Conservation (phyloP, 768 basidiomycete species). For the Russula foetens region DNA sequence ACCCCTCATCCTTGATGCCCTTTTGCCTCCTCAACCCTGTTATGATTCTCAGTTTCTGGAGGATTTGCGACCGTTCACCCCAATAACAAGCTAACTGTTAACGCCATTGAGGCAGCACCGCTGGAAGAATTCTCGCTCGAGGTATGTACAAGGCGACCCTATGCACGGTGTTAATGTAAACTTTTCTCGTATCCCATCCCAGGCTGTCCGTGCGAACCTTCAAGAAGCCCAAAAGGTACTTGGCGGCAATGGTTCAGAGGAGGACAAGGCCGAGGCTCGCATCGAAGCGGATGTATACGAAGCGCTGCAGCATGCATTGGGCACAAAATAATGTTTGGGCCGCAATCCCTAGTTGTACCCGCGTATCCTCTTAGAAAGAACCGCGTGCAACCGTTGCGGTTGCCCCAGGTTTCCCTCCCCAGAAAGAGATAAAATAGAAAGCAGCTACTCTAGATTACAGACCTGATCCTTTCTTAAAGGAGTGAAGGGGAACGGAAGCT, state of each 20-base stretch:
- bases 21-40: background rate
- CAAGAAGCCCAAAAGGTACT: slow-evolving; percentile 81
- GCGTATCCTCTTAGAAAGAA: background rate
- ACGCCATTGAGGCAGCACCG: slow-evolving; percentile 93
- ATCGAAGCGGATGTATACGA: slow-evolving; percentile 97
- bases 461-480: background rate
- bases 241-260: slow-evolving; percentile 79
- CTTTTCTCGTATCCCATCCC: background rate
- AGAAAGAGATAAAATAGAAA: background rate
- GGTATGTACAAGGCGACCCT: slow-evolving; percentile 39
- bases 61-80: slow-evolving; percentile 98
- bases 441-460: background rate
- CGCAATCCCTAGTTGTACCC: background rate
- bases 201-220: slow-evolving; percentile 88
- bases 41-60: slow-evolving; percentile 59
- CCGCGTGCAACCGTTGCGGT: background rate
- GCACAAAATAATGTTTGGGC: slow-evolving; percentile 33
- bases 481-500: too few relatives aligned
- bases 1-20: background rate
- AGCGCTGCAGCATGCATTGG: slow-evolving; percentile 81
- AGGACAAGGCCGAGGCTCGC: slow-evolving; percentile 87
- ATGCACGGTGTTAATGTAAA: background rate
- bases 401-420: background rate
- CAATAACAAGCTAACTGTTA: slow-evolving; percentile 93
- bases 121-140: slow-evolving; percentile 86